Evolutionary conservation across 805 yeast species (phyloP), one percentile per base, ranked within the genome.

Genomic region (Brettanomyces naardenensis): DNA sequence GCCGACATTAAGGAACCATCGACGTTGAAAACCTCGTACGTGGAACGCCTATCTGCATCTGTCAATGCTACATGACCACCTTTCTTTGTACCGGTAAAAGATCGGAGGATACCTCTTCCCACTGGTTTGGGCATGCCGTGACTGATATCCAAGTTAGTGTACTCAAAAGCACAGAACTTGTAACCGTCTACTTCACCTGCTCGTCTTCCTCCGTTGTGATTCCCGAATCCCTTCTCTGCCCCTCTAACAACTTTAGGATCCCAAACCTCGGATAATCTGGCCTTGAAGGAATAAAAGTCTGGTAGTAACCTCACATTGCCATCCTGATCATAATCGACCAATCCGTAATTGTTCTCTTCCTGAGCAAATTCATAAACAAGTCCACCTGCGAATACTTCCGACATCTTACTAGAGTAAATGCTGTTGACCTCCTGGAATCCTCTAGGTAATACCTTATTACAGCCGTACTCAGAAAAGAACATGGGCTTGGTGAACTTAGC

Each of bases 381-480:
- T 0, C 95, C 97, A 6, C 97, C 97, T 39, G 86, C 73, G 53
- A 89, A 86, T 1, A 78, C 81, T 11, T 69, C 69, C 19, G 77
- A 65, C 97, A 89, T 88, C 31, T 74, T 74, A 7, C 62, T 56
- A 0, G 94, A 80, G 52, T 75, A 86, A 18, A 89, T 64, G 3
- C 85, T 66, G 15, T 65, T 67, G 19, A 87, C 73, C 54, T 89
- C 97, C 31, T 80, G 85, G 59, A 89, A 89, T 4, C 60, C 48
- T 44, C 97, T 71, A 2, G 97, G 97, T 19, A 65, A 59, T 2
- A 88, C 80, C 43, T 75, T 79, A 53, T 88, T 88, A 60, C 97
- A 88, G 5, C 97, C 97, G 61, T 77, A 87, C 64, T 90, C 97
- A 1, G 96, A 86, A 37, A 90, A 73, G 56, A 90, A 83, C 0